phyloP scores from a whole-genome alignment of 2,329 filamentous ascomycete genomes.

The Tetracladium maxilliforme region DNA sequence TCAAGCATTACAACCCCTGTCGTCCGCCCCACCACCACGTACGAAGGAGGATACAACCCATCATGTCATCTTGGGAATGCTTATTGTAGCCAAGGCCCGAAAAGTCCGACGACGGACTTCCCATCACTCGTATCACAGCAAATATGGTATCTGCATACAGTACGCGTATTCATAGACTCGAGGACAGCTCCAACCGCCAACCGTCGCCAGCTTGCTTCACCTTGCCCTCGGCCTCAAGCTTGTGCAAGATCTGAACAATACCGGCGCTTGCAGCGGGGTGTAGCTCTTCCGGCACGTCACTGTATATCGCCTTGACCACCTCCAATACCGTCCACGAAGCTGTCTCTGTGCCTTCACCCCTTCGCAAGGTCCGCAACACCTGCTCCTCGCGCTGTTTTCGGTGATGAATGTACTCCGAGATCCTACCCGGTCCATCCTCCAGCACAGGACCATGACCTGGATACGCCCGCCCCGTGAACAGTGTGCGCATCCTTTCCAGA shows the following conservation, averaged over 20 bases:
- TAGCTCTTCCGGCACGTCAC: conserved; percentile 59
- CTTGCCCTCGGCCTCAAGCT: conserved; percentile 62
- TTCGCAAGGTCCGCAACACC: conserved; percentile 48
- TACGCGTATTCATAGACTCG: no score
- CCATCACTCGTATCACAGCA: no score
- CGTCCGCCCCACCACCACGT: no score
- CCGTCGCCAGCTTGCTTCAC: conserved; percentile 19
- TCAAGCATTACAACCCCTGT: no score
- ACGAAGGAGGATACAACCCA: no score
- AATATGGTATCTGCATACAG: no score
- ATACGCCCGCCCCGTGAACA: conserved; percentile 59
- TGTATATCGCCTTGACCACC: conserved; percentile 79
- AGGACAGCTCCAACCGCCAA: background rate
- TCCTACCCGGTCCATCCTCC: conserved; percentile 53
- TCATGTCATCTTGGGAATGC: no score
- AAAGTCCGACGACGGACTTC: no score
- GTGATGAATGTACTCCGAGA: conserved; percentile 74
- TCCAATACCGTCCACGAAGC: conserved; percentile 57
- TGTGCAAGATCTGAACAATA: conserved; percentile 63
- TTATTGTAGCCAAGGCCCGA: no score
- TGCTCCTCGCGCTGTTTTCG: conserved; percentile 67
- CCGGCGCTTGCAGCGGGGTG: conserved; percentile 65
- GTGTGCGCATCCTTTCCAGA: conserved; percentile 50
- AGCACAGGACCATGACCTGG: conserved; percentile 79
- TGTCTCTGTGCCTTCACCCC: conserved; percentile 16